A percentile compares a stretch with the other conserved stretches of the same genome.
These are phyloP conservation scores for Backusella circina DNA, from an alignment of 192 early-diverging fungal species.

Conservation along the genomic window DNA sequence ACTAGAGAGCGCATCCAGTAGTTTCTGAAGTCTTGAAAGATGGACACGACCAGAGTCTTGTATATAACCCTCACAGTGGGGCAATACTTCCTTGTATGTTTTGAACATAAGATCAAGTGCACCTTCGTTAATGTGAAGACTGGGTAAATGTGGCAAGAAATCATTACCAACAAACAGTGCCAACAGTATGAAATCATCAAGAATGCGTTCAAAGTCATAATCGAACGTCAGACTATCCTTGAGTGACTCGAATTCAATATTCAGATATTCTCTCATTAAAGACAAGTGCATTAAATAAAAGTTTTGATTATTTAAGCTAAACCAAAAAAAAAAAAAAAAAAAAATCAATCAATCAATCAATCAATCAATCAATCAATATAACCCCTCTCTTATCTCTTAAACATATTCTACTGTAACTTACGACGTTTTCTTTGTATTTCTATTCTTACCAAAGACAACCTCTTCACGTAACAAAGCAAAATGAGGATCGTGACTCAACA, in stretches of 20 bases:
- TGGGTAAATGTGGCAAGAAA: conserved; percentile 93
- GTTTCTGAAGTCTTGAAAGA: conserved; percentile 52
- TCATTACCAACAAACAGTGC: conserved; percentile 97
- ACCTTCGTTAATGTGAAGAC: conserved; percentile 91
- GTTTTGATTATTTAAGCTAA: conserved; percentile 48
- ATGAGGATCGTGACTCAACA: conserved; percentile 95
- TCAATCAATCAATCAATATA: background rate
- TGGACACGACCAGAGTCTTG: conserved; percentile 77
- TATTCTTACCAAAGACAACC: conserved; percentile 66
- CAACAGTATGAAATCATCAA: conserved; percentile 95
- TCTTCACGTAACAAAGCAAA: conserved; percentile 96
- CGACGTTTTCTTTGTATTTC: conserved; percentile 41
- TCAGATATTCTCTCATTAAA: conserved; percentile 88
- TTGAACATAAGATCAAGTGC: conserved; percentile 70
- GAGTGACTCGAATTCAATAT: conserved; percentile 75
- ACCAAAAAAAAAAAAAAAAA: too few species aligned
- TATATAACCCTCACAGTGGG: conserved; percentile 80
- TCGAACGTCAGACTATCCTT: conserved; percentile 51
- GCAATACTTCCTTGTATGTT: conserved; percentile 62
- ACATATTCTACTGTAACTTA: background rate
- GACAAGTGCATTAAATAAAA: conserved; percentile 83
- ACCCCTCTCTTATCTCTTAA: background rate
- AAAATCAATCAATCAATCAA: too few species aligned
- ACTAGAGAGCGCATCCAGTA: conserved; percentile 60
- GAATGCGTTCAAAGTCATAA: conserved; percentile 88